phyloP scores from a whole-genome alignment of 331 rosid genomes.

The Stylosanthes scabra region DNA sequence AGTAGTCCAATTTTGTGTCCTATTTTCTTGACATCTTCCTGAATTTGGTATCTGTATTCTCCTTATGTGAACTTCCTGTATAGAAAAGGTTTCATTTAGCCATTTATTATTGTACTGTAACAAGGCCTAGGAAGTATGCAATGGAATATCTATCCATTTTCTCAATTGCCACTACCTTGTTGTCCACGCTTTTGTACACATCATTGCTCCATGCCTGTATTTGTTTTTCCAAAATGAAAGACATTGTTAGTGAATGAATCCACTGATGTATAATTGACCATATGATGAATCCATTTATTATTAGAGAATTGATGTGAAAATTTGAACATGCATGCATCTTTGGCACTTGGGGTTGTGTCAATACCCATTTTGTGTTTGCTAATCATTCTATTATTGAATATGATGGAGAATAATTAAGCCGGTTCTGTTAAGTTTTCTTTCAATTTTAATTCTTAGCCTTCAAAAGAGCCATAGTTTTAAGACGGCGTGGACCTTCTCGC shows the following conservation, averaged over 20 bases:
- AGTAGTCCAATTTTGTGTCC: constrained; percentile 86
- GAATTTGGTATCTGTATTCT: constrained; percentile 77
- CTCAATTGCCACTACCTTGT: constrained; percentile 70
- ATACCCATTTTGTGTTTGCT: constrained; percentile 1
- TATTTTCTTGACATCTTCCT: constrained; percentile 70
- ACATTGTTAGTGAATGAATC: constrained; percentile 36
- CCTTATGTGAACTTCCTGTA: constrained; percentile 78
- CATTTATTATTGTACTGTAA: constrained; percentile 66
- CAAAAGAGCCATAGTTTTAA: constrained; percentile 27
- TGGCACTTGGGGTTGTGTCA: constrained; percentile 12
- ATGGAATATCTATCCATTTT: constrained; percentile 74
- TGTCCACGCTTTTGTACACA: constrained; percentile 84
- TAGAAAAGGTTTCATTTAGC: constrained; percentile 70
- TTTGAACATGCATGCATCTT: constrained; percentile 14
- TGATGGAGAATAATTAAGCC: constrained; percentile 12
- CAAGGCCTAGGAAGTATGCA: constrained; percentile 88
- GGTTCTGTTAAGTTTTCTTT: constrained; percentile 15
- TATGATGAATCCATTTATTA: neutral
- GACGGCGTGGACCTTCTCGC: too few relatives aligned
- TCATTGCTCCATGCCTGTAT: constrained; percentile 93
- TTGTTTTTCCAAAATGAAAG: constrained; percentile 29
- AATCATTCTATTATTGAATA: constrained; percentile 5
- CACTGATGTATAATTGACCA: constrained; percentile 1
- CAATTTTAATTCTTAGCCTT: constrained; percentile 28
- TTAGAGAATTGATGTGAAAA: constrained; percentile 16